Evolutionary conservation across 257 asterid genomes (phyloP).

Genomic region (Solanum clarkiae): DNA sequence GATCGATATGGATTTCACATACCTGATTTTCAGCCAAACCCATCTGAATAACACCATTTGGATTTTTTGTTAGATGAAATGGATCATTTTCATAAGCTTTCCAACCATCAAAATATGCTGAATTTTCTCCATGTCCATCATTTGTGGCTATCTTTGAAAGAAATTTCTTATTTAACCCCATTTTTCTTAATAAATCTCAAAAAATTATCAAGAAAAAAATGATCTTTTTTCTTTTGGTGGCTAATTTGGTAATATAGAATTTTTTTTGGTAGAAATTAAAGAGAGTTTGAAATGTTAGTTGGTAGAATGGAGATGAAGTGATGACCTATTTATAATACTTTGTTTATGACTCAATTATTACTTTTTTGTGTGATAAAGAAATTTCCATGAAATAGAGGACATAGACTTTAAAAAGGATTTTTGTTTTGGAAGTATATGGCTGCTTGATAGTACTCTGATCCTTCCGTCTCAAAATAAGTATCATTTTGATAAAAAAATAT

Average conservation of each 20-base stretch:
- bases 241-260: neutral
- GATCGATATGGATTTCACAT: neutral
- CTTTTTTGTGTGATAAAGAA: neutral
- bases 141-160: conserved; percentile 1
- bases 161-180: neutral
- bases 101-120: conserved; percentile 13
- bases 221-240: neutral
- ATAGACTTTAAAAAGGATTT: neutral
- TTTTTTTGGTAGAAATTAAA: neutral
- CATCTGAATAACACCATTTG: conserved; percentile 8
- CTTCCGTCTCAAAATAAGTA: neutral
- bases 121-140: conserved; percentile 9
- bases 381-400: neutral
- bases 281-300: neutral
- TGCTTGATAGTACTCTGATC: neutral
- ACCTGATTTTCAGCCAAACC: conserved; percentile 10
- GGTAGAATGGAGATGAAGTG: neutral
- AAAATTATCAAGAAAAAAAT: neutral
- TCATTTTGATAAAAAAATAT: rapidly evolving
- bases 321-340: neutral
- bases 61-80: neutral
- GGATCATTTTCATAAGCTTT: conserved; percentile 11
- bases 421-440: neutral
- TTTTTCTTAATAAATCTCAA: neutral
- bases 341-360: neutral